A percentile compares a stretch with the other conserved stretches of the same genome.
These are phyloP conservation scores for Bocquillonia castaneifolia DNA, from an alignment of 441 rosid species.

Conservation along the genomic window DNA sequence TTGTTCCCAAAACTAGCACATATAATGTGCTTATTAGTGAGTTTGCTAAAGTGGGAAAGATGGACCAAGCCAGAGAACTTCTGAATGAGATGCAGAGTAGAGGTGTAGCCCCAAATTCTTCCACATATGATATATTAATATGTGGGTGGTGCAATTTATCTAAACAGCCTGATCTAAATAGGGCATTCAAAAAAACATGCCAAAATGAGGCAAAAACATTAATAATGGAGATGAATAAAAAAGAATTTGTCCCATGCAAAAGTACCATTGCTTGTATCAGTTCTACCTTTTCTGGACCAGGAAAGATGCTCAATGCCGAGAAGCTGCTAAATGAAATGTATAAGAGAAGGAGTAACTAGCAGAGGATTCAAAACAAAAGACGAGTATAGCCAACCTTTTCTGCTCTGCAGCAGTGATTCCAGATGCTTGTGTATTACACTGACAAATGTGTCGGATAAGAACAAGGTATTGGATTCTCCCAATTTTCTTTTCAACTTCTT, in stretches of 20 bases:
- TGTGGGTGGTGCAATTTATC: conserved; percentile 68
- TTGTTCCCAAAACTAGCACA: conserved; percentile 70
- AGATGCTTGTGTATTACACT: conserved; percentile 1
- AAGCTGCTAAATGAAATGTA: conserved; percentile 47
- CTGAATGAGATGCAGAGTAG: conserved; percentile 71
- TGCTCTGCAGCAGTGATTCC: not conserved
- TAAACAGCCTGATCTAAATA: conserved; percentile 47
- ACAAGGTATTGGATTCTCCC: conserved; percentile 1
- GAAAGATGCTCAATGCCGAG: conserved; percentile 53
- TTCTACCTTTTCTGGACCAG: conserved; percentile 59
- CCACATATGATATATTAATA: conserved; percentile 69
- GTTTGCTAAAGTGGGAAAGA: conserved; percentile 61
- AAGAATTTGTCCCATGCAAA: conserved; percentile 58
- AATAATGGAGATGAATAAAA: conserved; percentile 64
- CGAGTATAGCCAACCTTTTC: not conserved
- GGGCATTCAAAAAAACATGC: conserved; percentile 40
- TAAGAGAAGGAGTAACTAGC: conserved; percentile 33
- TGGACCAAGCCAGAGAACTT: conserved; percentile 79
- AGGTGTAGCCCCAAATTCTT: conserved; percentile 53
- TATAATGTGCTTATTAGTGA: conserved; percentile 68
- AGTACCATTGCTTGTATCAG: conserved; percentile 55
- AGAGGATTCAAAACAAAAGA: conserved; percentile 7
- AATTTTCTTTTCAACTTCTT: not conserved
- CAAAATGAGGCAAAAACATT: conserved; percentile 56
- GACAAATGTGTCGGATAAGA: conserved; percentile 13